phyloP scores from a whole-genome alignment of 768 basidiomycete genomes.

The Mycena chlorophos region DNA sequence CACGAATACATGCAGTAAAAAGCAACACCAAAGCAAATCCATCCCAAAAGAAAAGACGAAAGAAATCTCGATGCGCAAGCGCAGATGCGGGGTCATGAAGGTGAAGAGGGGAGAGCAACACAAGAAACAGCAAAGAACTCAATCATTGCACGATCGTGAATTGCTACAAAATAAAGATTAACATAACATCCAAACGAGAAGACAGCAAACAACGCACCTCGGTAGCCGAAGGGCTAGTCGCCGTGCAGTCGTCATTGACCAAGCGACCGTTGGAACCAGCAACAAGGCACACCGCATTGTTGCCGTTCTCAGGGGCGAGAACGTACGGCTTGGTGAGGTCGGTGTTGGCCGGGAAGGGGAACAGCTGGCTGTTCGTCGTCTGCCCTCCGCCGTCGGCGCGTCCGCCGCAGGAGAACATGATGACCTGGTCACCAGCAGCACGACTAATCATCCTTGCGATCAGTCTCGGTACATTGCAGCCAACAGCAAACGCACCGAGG shows the following conservation, averaged over 20 bases:
- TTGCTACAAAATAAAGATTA: conserved; percentile 15
- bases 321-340: conserved; percentile 15
- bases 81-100: too few species aligned
- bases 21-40: neutral
- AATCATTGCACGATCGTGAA: conserved; percentile 20
- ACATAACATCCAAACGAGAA: neutral
- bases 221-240: conserved; percentile 7
- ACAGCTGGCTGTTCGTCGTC: conserved; percentile 18
- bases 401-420: conserved; percentile 22
- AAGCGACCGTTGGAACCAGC: conserved; percentile 16
- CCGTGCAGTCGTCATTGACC: conserved; percentile 10
- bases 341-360: conserved; percentile 14
- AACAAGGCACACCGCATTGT: conserved; percentile 13
- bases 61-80: too few species aligned
- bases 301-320: conserved; percentile 8
- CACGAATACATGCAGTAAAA: neutral
- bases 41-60: too few species aligned
- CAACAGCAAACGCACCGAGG: neutral
- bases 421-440: conserved; percentile 21
- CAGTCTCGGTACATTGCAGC: neutral
- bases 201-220: conserved; percentile 4
- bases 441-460: conserved; percentile 5
- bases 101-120: neutral
- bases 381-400: conserved; percentile 21
- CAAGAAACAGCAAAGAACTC: neutral